Base-by-base conservation (phyloP, 163 green algal genomes). In the Scenedesmus sp. region DNA sequence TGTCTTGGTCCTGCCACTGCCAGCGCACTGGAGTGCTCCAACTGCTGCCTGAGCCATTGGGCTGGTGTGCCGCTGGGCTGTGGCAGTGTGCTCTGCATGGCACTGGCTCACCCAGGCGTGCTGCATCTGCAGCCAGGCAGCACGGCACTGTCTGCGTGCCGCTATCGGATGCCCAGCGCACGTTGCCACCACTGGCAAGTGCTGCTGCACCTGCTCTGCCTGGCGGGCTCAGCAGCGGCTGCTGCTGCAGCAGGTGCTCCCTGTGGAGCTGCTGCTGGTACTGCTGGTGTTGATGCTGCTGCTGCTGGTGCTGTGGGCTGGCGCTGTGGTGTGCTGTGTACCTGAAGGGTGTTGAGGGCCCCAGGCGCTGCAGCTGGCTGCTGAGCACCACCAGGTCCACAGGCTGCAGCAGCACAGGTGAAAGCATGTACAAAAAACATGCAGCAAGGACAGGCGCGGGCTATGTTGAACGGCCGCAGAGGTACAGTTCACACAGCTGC, bases 341-440 rank as follows among this genome's bases (percentile, higher is more conserved):
- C 70, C 87, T 84, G 20, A 56, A 77, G 9, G 87, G 87, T 12
- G 87, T 76, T 13, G 87, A 91, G 9, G 87, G 87, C 52, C 70
- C 87, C 56, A 91, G 57, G 2, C 87, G 87, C 67, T 74, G 67
- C 54, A 91, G 67, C 87, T 85, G 87, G 57, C 87, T 85, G 73
- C 77, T 67, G 12, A 91, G 73, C 23, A 85, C 67, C 13, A 86
- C 87, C 66, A 91, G 56, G n/a, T 85, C 56, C 23, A 91, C 87
- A 59, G 87, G 87, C 87, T 91, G 87, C 54, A 84, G 86, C 52
- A 67, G 18, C 70, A 76, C 18, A 5, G 16, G 66, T 18, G 26
- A 3, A 76, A 26, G 26, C 10, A 34, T 18, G 26, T 16, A 4
- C 15, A 76, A 34, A 0, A 34, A 76, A 26, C 16, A 46, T 0